Conservation (phyloP, 1,284 basidiomycete genomes). For the Volvariella volvacea region DNA sequence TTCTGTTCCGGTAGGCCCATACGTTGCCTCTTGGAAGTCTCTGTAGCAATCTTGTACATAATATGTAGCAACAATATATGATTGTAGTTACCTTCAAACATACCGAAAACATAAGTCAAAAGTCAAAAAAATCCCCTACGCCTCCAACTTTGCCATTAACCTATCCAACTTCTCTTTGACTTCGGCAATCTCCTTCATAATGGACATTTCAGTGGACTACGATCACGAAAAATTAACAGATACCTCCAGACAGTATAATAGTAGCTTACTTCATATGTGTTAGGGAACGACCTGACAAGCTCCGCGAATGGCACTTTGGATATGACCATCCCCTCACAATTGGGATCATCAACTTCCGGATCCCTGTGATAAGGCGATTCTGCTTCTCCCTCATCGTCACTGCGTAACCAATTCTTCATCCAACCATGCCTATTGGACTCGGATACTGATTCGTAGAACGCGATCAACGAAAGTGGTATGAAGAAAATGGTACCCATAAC, state of each 20-base stretch:
- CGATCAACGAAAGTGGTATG: slow-evolving; percentile 69
- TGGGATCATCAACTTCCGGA: slow-evolving; percentile 56
- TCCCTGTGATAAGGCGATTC: slow-evolving; percentile 51
- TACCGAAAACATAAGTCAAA: too few species aligned
- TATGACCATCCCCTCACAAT: slow-evolving; percentile 59
- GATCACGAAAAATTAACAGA: slow-evolving; percentile 7
- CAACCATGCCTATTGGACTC: slow-evolving; percentile 47
- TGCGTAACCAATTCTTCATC: slow-evolving; percentile 62
- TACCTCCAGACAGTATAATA: slow-evolving; percentile 2
- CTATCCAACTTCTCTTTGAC: slow-evolving; percentile 52
- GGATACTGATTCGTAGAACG: slow-evolving; percentile 67
- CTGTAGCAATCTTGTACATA: too few species aligned
- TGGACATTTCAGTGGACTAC: slow-evolving; percentile 66
- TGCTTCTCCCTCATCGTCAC: slow-evolving; percentile 60
- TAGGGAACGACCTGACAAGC: slow-evolving; percentile 72
- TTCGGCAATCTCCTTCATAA: slow-evolving; percentile 58
- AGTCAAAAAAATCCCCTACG: too few species aligned
- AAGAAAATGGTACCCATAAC: slow-evolving; percentile 80
- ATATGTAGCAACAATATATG: too few species aligned
- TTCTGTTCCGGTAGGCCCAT: too few species aligned
- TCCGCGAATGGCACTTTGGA: slow-evolving; percentile 71
- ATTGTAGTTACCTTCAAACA: too few species aligned
- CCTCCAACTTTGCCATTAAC: slow-evolving; percentile 47
- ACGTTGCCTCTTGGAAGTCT: too few species aligned
- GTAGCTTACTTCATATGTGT: slow-evolving; percentile 56